phyloP scores from a whole-genome alignment of 371 early-diverging fungal genomes.

The Rhizopus sp. region DNA sequence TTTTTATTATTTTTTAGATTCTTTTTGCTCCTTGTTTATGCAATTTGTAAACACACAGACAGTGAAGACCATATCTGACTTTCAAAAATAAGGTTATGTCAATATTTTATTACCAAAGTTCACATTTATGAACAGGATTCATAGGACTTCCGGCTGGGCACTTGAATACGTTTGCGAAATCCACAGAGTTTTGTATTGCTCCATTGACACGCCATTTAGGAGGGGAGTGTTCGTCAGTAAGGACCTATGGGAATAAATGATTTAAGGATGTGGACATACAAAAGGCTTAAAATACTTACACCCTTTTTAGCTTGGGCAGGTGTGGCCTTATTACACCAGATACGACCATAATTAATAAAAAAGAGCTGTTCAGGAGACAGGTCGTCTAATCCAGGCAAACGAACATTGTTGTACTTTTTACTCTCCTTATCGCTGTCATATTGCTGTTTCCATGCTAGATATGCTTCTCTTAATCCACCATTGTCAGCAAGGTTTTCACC shows the following conservation, averaged over 20 bases:
- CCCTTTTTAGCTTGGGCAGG: constrained; percentile 38
- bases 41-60: not conserved
- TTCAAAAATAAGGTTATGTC: not conserved
- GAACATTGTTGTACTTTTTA: constrained; percentile 40
- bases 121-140: constrained; percentile 58
- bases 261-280: not conserved
- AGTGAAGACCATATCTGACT: not conserved
- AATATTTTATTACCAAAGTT: constrained; percentile 44
- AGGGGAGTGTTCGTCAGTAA: constrained; percentile 60
- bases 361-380: constrained; percentile 53
- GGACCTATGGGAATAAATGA: constrained; percentile 21
- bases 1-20: not conserved
- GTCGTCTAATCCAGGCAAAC: constrained; percentile 55
- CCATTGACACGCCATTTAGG: constrained; percentile 61
- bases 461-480: constrained; percentile 57
- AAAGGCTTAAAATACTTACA: constrained; percentile 21
- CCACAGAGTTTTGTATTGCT: constrained; percentile 56
- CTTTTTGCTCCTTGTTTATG: not conserved
- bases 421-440: constrained; percentile 36
- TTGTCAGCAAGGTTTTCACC: constrained; percentile 78
- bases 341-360: constrained; percentile 54
- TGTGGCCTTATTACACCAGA: constrained; percentile 53
- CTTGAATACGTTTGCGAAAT: constrained; percentile 66
- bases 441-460: constrained; percentile 40
- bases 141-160: constrained; percentile 56